Percentiles rank a stretch among this genome's conserved stretches.
These are phyloP conservation scores for Ramaria rubella DNA, from an alignment of 768 basidiomycete species.

Conservation along the genomic window DNA sequence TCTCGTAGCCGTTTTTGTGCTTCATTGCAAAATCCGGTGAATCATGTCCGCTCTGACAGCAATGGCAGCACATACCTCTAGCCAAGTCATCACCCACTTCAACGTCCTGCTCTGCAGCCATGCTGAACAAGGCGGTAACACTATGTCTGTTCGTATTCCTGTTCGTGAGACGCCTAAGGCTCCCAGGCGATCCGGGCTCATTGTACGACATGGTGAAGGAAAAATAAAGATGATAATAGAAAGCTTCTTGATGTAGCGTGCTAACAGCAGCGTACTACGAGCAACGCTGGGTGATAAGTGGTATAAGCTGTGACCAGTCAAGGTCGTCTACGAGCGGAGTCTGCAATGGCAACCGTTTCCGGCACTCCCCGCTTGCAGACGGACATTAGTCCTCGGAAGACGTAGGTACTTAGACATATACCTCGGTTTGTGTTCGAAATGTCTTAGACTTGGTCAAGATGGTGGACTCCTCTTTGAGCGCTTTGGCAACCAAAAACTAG, in stretches of 20 bases:
- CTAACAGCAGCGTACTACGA: not conserved
- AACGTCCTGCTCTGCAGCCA: conserved; percentile 98
- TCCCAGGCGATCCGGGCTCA: conserved; percentile 53
- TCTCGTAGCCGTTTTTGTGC: conserved; percentile 97
- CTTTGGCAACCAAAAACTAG: too few relatives aligned
- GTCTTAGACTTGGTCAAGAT: too few relatives aligned
- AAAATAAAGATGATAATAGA: not conserved
- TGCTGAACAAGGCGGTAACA: conserved; percentile 91
- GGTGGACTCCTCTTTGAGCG: too few relatives aligned
- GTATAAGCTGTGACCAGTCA: not conserved
- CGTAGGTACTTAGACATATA: too few relatives aligned
- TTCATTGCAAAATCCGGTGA: conserved; percentile 25
- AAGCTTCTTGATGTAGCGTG: not conserved
- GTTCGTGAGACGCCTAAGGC: conserved; percentile 75
- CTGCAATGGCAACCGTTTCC: conserved; percentile 8
- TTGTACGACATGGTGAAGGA: conserved; percentile 32
- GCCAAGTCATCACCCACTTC: conserved; percentile 97
- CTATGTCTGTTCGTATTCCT: conserved; percentile 94
- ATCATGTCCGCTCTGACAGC: not conserved
- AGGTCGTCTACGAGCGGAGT: not conserved
- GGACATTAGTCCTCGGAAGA: not conserved
- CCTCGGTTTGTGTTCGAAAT: too few relatives aligned
- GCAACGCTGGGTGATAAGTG: not conserved
- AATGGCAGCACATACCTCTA: conserved; percentile 52
- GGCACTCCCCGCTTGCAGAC: not conserved